A percentile compares a stretch with the other conserved stretches of the same genome.
Evolutionary conservation across 495 filamentous ascomycete species (phyloP).

Genomic region (Neurospora sp.): DNA sequence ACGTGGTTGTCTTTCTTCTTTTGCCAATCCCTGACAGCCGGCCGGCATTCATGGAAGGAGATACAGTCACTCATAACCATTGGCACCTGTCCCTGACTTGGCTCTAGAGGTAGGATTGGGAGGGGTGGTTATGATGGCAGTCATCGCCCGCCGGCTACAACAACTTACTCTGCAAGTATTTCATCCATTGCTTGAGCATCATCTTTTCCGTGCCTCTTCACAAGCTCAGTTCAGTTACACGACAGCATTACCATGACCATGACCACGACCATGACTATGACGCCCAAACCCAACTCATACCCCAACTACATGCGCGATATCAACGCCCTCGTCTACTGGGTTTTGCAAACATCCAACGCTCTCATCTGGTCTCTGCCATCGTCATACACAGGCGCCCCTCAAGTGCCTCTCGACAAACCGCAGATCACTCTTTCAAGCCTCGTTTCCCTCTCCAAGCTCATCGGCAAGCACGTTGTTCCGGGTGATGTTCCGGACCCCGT

Average conservation of each 20-base stretch:
- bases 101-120: too few species aligned
- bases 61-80: too few species aligned
- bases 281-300: constrained; percentile 14
- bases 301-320: constrained; percentile 31
- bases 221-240: background rate
- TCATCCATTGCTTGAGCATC: background rate
- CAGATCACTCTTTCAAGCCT: constrained; percentile 22
- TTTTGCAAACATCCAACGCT: constrained; percentile 25
- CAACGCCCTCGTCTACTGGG: constrained; percentile 30
- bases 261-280: background rate
- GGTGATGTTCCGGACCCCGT: constrained; percentile 15
- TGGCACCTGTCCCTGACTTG: too few species aligned
- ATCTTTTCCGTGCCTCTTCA: background rate
- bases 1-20: background rate
- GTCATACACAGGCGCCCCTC: background rate
- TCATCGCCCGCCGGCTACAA: background rate
- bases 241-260: background rate
- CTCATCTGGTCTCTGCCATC: constrained; percentile 13
- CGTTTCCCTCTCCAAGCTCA: constrained; percentile 24
- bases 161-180: background rate
- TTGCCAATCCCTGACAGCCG: background rate
- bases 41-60: background rate
- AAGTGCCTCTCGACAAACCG: background rate
- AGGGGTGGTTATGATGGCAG: background rate
- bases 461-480: constrained; percentile 19